Evolutionary conservation across 2,329 filamentous ascomycete genomes (phyloP).

Genomic region (Trichoderma koningii): DNA sequence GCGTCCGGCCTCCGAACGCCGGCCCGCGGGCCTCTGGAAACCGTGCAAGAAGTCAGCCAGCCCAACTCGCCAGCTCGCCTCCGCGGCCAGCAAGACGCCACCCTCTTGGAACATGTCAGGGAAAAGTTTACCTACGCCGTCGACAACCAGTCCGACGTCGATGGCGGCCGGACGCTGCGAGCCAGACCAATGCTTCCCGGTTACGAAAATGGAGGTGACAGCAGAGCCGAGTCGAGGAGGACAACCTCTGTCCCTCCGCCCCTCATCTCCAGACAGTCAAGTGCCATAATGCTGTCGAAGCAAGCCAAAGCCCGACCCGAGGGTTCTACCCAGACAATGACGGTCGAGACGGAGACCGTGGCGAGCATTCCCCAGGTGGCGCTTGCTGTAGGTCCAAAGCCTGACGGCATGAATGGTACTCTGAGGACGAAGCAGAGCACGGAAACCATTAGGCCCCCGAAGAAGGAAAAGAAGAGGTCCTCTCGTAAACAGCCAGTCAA

Average conservation of each 20-base stretch:
- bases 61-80: constrained; percentile 65
- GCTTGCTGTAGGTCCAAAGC: constrained; percentile 65
- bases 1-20: constrained; percentile 61
- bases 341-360: constrained; percentile 95
- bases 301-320: constrained; percentile 72
- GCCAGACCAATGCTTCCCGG: constrained; percentile 50
- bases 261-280: constrained; percentile 66
- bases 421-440: constrained; percentile 84
- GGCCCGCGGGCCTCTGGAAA: constrained; percentile 71
- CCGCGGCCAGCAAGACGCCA: constrained; percentile 44
- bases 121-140: constrained; percentile 50
- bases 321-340: constrained; percentile 86
- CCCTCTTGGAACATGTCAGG: constrained; percentile 53
- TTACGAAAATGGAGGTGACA: constrained; percentile 67
- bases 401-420: constrained; percentile 67
- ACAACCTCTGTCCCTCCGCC: constrained; percentile 52
- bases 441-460: constrained; percentile 94
- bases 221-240: constrained; percentile 48
- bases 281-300: constrained; percentile 59
- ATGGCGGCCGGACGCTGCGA: constrained; percentile 47
- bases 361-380: constrained; percentile 84
- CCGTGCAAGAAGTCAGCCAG: constrained; percentile 86
- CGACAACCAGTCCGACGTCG: constrained; percentile 44
- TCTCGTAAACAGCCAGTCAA: constrained; percentile 75
- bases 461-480: constrained; percentile 85